Evolutionary conservation across 805 yeast genomes (phyloP), one percentile per base, ranked within the genome.

Genomic region (Ogataea salicorniae): DNA sequence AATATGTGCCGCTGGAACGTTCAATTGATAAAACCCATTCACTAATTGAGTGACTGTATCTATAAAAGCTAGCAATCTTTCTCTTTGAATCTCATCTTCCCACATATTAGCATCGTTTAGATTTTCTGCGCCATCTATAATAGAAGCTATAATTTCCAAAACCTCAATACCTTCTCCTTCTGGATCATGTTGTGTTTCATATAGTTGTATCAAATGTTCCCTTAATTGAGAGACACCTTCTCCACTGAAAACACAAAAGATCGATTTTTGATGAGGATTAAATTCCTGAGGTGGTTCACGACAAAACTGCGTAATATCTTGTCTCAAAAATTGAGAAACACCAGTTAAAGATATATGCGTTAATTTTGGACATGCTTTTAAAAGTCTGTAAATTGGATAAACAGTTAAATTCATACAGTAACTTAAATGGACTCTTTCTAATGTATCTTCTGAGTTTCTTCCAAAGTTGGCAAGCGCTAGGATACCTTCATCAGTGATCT

Each of bases 261-360:
- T 75, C 20, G 83, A 77, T 54, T 83, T 83, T 65, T 94, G 99
- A 58, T 84, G 84, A 47, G 83, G 87, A 45, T 84, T 90, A 64
- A 94, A 91, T 58, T 90, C 97, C 13, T 86, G 80, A 4, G 99
- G 98, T 2, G 98, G 94, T 8, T 84, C 87, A 29, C 98, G 83
- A 64, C 97, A 91, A 66, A 81, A 91, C 54, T 79, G 81, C 0
- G 92, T 85, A 42, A 92, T 81, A 59, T 92, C 97, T 9, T 84
- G 76, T 50, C 96, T 76, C 62, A 92, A 74, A 68, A 94, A 92
- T n/a, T 95, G 86, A 1, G 84, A 74, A 23, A 92, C 90, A 0
- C 98, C 99, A 0, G 98, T 94, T 50, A 92, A 74, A 11, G 96
- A 87, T 50, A 92, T 74, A 66, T 92, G 99, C 1, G 97, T 90